Evolutionary conservation across 2,329 filamentous ascomycete species (phyloP), one percentile per base, ranked within the genome.

Genomic region (Trichophyton benhamiae): DNA sequence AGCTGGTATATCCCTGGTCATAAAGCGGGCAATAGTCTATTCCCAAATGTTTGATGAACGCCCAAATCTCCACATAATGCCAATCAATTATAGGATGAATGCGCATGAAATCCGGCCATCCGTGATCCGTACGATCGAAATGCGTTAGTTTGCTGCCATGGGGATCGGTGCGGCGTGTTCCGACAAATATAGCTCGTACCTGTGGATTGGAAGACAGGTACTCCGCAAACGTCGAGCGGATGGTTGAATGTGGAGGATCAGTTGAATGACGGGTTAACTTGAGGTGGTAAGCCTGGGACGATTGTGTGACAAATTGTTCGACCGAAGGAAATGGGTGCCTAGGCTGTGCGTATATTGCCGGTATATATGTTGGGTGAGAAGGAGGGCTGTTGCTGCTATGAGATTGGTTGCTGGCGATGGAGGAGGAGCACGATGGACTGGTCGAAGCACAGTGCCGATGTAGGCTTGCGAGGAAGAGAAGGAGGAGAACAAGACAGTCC

Each of bases 41-140:
- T 1, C 84, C 80, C 33, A 97, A 77, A 69, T 88, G 85, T 33
- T 68, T 70, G 80, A 89, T 79, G 70, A 95, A 91, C 17, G 86
- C 84, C 94, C 94, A 97, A 60, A 97, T 92, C 73, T 97, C 92
- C 9, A 84, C 83, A 74, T 96, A 96, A 72, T 94, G 89, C 94
- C 94, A 99, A 75, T 99, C 94, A 70, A 99, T 91, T 8, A 99
- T 88, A 0, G 94, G 92, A 74, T 99, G 91, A 63, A 97, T 81
- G 62, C 94, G 84, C 86, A 97, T 91, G 70, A 97, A 96, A 49
- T 80, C 77, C 41, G 94, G 94, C 94, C 94, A 99, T 1, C 87
- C 91, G 41, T 82, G 79, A 74, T 97, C 94, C 3, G 94, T 99
- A 58, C 81, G 82, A 71, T 95, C 89, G 71, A 97, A 97, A 74